Evolutionary conservation across 2,329 filamentous ascomycete genomes (phyloP).

Genomic region (Fusarium sp.): DNA sequence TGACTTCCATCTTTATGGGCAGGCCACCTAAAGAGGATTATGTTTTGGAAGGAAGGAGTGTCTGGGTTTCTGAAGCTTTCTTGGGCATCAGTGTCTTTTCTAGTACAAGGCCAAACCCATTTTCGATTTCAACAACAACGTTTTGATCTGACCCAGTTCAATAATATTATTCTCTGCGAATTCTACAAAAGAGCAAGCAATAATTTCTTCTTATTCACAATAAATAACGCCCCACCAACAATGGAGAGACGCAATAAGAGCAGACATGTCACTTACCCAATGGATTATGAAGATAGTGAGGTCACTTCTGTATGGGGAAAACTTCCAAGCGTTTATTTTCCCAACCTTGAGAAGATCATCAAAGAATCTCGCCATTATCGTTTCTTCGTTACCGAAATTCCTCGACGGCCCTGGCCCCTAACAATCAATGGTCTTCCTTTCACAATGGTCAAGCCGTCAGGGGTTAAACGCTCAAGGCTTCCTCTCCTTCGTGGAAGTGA

Average conservation of each 20-base stretch:
- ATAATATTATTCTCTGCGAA: neutral
- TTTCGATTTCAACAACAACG: neutral
- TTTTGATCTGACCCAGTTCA: neutral
- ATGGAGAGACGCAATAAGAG: neutral
- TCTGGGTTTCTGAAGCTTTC: neutral
- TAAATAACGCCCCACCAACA: neutral
- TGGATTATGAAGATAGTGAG: neutral
- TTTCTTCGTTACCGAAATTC: neutral
- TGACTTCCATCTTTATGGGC: too few relatives aligned
- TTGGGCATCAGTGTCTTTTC: neutral
- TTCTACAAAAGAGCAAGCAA: neutral
- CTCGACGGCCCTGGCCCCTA: neutral
- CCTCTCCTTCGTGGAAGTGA: neutral
- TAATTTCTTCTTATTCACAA: neutral
- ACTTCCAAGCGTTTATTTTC: neutral
- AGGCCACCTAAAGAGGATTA: neutral
- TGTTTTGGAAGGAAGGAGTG: neutral
- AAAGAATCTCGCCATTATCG: neutral
- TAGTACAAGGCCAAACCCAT: neutral
- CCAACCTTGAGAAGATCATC: neutral
- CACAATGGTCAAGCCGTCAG: neutral
- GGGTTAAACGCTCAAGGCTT: neutral
- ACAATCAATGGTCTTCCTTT: neutral
- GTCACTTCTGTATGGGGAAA: neutral
- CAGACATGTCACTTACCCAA: neutral